Evolutionary conservation across 176 grass and related monocot genomes (phyloP).

Genomic region (Phoenix roebelenii): DNA sequence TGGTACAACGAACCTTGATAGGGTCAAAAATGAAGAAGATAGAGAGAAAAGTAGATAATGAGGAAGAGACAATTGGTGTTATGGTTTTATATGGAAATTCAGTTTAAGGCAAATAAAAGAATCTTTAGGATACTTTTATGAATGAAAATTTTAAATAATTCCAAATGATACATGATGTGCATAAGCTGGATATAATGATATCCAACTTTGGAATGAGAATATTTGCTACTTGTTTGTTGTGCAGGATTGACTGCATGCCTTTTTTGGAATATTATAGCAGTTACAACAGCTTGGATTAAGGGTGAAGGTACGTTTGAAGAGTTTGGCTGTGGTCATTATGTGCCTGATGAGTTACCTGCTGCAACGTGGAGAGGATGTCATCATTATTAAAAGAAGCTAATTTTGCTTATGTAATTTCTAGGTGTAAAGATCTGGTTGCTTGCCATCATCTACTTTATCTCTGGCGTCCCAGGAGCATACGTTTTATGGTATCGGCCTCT

Average conservation of each 20-base stretch:
- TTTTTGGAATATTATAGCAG: slow-evolving; percentile 61
- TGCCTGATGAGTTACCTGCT: background rate
- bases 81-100: background rate
- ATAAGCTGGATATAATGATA: too few relatives aligned
- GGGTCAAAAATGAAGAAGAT: too few relatives aligned
- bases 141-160: too few relatives aligned
- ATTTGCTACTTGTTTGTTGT: background rate
- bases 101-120: background rate
- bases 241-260: slow-evolving; percentile 45
- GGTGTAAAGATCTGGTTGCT: slow-evolving; percentile 94
- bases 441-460: slow-evolving; percentile 89
- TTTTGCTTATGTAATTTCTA: slow-evolving; percentile 14
- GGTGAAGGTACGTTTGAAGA: slow-evolving; percentile 7
- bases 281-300: slow-evolving; percentile 52
- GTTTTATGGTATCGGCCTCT: slow-evolving; percentile 93
- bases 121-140: too few relatives aligned
- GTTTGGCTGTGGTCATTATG: background rate
- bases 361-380: too few relatives aligned
- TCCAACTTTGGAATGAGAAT: too few relatives aligned
- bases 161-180: too few relatives aligned
- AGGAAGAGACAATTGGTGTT: background rate
- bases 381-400: too few relatives aligned
- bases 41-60: too few relatives aligned
- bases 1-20: too few relatives aligned
- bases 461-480: slow-evolving; percentile 82